Percentiles rank a stretch among this genome's conserved stretches.
These are phyloP conservation scores for Heterobasidion parviporum DNA, from an alignment of 1,284 basidiomycete species.

Conservation along the genomic window DNA sequence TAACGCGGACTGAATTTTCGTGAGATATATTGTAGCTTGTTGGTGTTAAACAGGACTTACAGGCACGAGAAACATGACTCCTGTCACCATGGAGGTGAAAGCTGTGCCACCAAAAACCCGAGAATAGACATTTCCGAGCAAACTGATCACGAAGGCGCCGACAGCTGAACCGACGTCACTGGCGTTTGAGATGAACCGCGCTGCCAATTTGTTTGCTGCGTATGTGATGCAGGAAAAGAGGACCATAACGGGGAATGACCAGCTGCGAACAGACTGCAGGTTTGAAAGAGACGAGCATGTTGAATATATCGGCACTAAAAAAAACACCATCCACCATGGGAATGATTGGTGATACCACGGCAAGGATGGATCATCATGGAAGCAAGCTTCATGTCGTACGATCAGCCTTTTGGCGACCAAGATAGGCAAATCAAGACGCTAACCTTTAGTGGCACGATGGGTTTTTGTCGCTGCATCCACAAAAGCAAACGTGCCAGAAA, in stretches of 20 bases:
- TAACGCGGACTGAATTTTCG: constrained; percentile 59
- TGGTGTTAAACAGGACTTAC: constrained; percentile 29
- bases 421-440: neutral
- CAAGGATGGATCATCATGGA: constrained; percentile 58
- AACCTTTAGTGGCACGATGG: constrained; percentile 42
- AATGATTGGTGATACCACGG: constrained; percentile 71
- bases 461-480: constrained; percentile 30
- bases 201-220: constrained; percentile 48
- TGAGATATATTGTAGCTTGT: neutral
- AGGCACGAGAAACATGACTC: constrained; percentile 78
- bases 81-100: constrained; percentile 86
- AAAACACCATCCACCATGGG: constrained; percentile 70
- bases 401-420: neutral
- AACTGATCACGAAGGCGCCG: constrained; percentile 77
- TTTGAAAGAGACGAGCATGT: constrained; percentile 71
- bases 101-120: constrained; percentile 71
- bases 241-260: constrained; percentile 74
- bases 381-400: constrained; percentile 42
- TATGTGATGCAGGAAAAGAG: constrained; percentile 72
- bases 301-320: constrained; percentile 78
- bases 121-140: constrained; percentile 77
- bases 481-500: constrained; percentile 58
- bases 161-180: constrained; percentile 58
- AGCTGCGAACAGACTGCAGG: constrained; percentile 61
- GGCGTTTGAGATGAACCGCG: constrained; percentile 30